Conservation (phyloP, 2,329 filamentous ascomycete species). For the Clonostachys rosea region DNA sequence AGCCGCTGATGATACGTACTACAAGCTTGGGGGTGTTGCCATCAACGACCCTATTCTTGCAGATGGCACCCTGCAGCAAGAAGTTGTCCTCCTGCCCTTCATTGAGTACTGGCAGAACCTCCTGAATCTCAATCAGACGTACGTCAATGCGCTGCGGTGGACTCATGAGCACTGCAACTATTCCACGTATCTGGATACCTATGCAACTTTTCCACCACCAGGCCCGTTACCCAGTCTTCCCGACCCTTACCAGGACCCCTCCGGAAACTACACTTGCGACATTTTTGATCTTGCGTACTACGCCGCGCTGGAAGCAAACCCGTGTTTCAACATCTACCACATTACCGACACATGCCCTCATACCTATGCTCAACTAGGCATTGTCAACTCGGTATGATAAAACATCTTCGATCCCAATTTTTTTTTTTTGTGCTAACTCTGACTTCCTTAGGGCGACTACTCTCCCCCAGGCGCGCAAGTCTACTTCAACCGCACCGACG, state of each 20-base stretch:
- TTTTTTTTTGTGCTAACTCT: too few species aligned
- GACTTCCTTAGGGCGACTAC: constrained; percentile 11
- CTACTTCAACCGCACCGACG: constrained; percentile 66
- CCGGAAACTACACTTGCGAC: constrained; percentile 42
- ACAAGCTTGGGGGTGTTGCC: constrained; percentile 62
- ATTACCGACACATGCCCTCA: constrained; percentile 69
- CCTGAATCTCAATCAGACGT: constrained; percentile 60
- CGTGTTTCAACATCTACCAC: constrained; percentile 76
- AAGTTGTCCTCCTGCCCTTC: constrained; percentile 50
- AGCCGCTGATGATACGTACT: constrained; percentile 59
- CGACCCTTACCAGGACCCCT: constrained; percentile 34
- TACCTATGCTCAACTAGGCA: constrained; percentile 66
- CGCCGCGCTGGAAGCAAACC: constrained; percentile 57
- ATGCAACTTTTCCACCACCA: constrained; percentile 64
- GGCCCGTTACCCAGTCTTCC: constrained; percentile 47
- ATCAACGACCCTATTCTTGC: constrained; percentile 69
- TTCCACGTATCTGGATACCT: constrained; percentile 51
- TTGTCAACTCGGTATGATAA: constrained; percentile 47
- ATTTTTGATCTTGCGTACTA: constrained; percentile 51
- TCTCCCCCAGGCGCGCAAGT: constrained; percentile 51
- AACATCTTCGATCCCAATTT: constrained; percentile 35
- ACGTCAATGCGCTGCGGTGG: constrained; percentile 43
- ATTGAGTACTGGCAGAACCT: constrained; percentile 56
- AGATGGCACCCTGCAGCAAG: constrained; percentile 34
- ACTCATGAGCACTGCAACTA: constrained; percentile 57